Base-by-base conservation (phyloP, 768 basidiomycete genomes). In the Podaxis sp. region DNA sequence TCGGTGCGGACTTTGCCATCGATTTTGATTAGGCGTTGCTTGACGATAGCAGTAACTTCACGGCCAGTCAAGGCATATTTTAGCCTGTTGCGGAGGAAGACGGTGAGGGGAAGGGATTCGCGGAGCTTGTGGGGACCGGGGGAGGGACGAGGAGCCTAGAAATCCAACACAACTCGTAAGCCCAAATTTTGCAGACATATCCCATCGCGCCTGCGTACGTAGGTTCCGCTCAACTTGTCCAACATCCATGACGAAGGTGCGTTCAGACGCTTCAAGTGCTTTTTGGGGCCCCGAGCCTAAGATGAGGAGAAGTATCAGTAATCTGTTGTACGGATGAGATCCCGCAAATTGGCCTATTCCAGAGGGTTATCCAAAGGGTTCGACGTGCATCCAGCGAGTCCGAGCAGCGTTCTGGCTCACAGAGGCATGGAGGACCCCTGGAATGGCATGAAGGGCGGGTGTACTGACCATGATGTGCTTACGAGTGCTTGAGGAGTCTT, bases 191-290 rank as follows among this genome's bases (percentile, higher is more conserved):
- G 49, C 25, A 50, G 49, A 25, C 27, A 50, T 50, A 25, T 50
- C 49, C 33, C 49, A 50, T 50, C 25, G 49, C 9, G 19, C 12
- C 12, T 38, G 65, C 77, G 75, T 78, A 94, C 94, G 71, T 93
- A 96, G 68, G 94, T 94, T 64, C 94, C 94, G 79, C 91, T 89
- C 72, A 99, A 80, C 83, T 99, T 99, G 85, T 98, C 94, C 66
- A 99, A 86, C 96, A 99, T 98, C 97, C 97, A 99, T 82, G 94
- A 91, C 52, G 94, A 96, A 66, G 97, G 97, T 65, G 97, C 97
- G 68, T 89, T 88, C 64, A 98, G 87, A 74, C 96, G 92, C 86
- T 98, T 98, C 82, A 98, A 86, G 76, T 98, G 96, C 81, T 97
- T 97, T 90, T 93, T 97, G 67, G 96, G 96, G 88, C 96, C 96